Conservation (phyloP, 306 rosid species). For the Acacia crassicarpa region DNA sequence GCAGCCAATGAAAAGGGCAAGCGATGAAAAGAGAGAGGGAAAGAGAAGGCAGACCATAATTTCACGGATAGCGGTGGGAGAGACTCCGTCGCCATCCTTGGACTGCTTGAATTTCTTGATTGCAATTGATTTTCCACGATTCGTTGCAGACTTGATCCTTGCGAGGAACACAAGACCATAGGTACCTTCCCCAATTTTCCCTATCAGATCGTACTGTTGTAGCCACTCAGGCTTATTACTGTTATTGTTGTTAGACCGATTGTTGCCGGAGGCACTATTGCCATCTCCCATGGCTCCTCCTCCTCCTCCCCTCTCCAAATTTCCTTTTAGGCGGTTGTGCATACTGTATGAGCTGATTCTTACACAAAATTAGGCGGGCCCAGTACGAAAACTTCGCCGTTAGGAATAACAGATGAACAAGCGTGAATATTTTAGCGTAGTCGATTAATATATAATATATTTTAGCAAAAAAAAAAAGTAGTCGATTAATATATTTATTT, state of each 20-base stretch:
- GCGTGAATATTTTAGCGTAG: background rate
- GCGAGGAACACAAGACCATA: conserved; percentile 95
- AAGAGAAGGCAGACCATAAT: conserved; percentile 58
- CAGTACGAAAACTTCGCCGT: background rate
- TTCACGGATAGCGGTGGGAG: conserved; percentile 99
- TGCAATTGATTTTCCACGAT: conserved; percentile 92
- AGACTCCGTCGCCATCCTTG: conserved; percentile 93
- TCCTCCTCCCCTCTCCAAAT: background rate
- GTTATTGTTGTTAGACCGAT: conserved; percentile 34
- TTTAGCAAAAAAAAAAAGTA: too few relatives aligned
- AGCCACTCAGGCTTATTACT: conserved; percentile 93
- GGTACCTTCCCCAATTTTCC: conserved; percentile 94
- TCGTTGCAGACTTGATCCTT: conserved; percentile 55
- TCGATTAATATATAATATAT: background rate
- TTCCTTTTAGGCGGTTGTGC: background rate
- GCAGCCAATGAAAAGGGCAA: background rate
- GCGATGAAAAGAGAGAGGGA: background rate
- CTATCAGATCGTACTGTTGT: conserved; percentile 90
- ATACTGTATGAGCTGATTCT: background rate
- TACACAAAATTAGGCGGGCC: background rate
- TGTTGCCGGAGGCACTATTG: conserved; percentile 20
- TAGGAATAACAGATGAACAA: background rate
- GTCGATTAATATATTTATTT: background rate
- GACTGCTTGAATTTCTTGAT: conserved; percentile 96
- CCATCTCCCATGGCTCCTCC: conserved; percentile 72